Evolutionary conservation across 352 stramenopile genomes (phyloP).

Genomic region (Phytophthora pseudosyringae): DNA sequence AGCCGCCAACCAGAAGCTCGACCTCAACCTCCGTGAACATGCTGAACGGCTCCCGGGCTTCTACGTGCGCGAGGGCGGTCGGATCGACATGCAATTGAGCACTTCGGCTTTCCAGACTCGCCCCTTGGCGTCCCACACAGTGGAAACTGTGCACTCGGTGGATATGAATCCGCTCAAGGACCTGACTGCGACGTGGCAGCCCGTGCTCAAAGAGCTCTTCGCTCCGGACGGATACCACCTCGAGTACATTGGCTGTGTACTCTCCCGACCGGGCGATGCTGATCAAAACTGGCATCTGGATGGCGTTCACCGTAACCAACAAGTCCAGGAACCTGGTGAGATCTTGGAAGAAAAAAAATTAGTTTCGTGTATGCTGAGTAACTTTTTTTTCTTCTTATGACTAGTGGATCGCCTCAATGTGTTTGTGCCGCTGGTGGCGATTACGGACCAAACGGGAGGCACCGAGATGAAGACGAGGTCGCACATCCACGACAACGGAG

Average conservation of each 20-base stretch:
- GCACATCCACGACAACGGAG: constrained; percentile 53
- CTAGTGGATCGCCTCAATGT: constrained; percentile 79
- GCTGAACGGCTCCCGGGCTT: constrained; percentile 67
- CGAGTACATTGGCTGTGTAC: constrained; percentile 78
- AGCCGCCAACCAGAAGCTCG: constrained; percentile 34
- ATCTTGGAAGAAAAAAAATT: not conserved
- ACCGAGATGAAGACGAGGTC: constrained; percentile 77
- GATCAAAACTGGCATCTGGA: constrained; percentile 87
- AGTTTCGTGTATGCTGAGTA: not conserved
- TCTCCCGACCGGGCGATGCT: constrained; percentile 60
- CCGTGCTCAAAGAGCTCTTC: constrained; percentile 30
- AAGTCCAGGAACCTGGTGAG: constrained; percentile 58
- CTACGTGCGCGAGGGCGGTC: constrained; percentile 73
- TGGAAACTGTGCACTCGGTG: constrained; percentile 28
- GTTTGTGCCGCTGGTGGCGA: constrained; percentile 70
- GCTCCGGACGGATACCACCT: constrained; percentile 35
- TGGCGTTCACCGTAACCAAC: constrained; percentile 64
- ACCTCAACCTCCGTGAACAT: constrained; percentile 46
- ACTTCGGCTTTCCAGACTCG: constrained; percentile 25
- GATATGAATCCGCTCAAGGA: constrained; percentile 38
- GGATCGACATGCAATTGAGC: constrained; percentile 74
- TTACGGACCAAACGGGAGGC: constrained; percentile 52
- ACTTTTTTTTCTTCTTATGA: too few relatives aligned
- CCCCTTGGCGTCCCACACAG: not conserved
- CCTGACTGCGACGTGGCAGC: constrained; percentile 45